phyloP scores from a whole-genome alignment of 179 eudicot genomes.

The Corrigiola litoralis region DNA sequence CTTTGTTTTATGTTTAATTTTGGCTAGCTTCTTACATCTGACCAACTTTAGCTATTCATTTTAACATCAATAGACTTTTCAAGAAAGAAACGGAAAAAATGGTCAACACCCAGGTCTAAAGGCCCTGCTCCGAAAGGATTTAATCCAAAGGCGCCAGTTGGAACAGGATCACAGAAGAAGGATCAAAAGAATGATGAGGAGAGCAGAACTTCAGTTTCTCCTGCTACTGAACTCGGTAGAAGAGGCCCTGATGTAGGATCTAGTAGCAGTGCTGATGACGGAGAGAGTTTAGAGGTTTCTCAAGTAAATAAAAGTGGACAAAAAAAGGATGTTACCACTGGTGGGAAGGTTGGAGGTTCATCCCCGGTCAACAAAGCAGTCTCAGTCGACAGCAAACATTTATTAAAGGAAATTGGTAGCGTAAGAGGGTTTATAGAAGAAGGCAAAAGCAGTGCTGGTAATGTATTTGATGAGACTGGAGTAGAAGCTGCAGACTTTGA shows the following conservation, averaged over 20 bases:
- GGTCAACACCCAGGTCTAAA: slow-evolving; percentile 44
- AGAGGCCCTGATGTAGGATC: slow-evolving; percentile 31
- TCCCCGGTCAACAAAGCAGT: background rate
- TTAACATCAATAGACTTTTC: slow-evolving; percentile 51
- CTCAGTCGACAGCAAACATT: background rate
- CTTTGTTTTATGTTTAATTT: background rate
- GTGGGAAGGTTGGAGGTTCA: slow-evolving; percentile 22
- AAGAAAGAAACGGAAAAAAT: slow-evolving; percentile 46
- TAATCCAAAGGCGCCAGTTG: slow-evolving; percentile 53
- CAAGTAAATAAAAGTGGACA: slow-evolving; percentile 26
- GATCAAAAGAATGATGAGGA: slow-evolving; percentile 39
- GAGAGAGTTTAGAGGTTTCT: slow-evolving; percentile 18
- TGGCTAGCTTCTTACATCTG: background rate
- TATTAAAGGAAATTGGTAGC: background rate
- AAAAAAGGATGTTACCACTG: slow-evolving; percentile 29
- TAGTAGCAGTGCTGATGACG: slow-evolving; percentile 24
- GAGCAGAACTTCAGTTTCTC: slow-evolving; percentile 26
- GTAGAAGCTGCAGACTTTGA: background rate
- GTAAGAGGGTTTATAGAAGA: background rate
- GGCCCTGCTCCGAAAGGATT: slow-evolving; percentile 58
- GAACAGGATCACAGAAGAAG: slow-evolving; percentile 41
- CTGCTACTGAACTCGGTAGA: slow-evolving; percentile 26
- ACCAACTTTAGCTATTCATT: background rate
- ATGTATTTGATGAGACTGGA: background rate
- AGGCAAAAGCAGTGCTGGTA: background rate